Percentiles rank a stretch among this genome's conserved stretches.
Evolutionary conservation across 192 early-diverging fungal species (phyloP).

Genomic region (Podila epicladia): DNA sequence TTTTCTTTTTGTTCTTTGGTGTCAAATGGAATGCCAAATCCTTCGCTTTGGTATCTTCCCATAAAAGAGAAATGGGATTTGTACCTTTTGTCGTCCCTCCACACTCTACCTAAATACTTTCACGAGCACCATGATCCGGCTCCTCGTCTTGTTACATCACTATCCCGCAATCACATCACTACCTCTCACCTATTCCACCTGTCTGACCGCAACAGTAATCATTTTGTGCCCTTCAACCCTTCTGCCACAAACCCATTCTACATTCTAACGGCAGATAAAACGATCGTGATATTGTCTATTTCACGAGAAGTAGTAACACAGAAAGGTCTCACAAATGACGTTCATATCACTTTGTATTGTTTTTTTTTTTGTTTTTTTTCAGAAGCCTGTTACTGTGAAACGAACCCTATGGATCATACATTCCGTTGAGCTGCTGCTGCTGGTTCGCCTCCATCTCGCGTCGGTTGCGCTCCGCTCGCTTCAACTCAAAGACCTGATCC

Average conservation of each 20-base stretch:
- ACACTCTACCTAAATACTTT: too few species aligned
- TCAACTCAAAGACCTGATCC: conserved; percentile 78
- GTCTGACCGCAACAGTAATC: too few species aligned
- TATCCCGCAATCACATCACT: too few species aligned
- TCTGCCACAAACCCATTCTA: too few species aligned
- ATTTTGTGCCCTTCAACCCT: too few species aligned
- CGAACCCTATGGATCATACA: conserved; percentile 25
- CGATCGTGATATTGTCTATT: too few species aligned
- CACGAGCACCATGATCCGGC: too few species aligned
- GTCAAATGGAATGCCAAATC: background rate
- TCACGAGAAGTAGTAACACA: background rate
- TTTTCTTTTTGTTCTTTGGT: background rate
- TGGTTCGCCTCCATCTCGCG: conserved; percentile 47
- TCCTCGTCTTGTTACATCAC: too few species aligned
- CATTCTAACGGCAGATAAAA: too few species aligned
- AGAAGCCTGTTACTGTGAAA: background rate
- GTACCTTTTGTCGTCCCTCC: too few species aligned
- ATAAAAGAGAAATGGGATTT: background rate
- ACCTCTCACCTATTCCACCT: too few species aligned
- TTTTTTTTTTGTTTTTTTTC: background rate
- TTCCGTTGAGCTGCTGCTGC: conserved; percentile 34
- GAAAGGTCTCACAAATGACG: background rate
- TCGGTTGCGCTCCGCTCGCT: conserved; percentile 45
- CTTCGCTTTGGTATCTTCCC: background rate
- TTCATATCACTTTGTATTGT: background rate